Evolutionary conservation across 805 yeast species (phyloP).

Genomic region (Cyberlindnera japonica): DNA sequence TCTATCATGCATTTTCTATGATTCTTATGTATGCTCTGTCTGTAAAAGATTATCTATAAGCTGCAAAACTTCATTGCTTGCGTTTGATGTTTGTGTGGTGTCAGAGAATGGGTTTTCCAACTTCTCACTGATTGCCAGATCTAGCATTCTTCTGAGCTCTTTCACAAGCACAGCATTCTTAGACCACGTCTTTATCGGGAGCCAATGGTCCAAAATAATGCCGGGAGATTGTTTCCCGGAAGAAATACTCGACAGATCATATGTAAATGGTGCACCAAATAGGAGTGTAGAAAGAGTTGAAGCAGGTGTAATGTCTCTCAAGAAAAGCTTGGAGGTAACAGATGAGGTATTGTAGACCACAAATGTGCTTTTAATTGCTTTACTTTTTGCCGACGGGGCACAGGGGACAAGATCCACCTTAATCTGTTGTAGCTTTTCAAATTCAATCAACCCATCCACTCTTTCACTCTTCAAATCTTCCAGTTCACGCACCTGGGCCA

Average conservation of each 20-base stretch:
- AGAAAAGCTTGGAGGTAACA: conserved; percentile 61
- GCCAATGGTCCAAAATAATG: conserved; percentile 81
- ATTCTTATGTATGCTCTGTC: conserved; percentile 12
- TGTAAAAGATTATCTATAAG: conserved; percentile 34
- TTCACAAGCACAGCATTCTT: conserved; percentile 85
- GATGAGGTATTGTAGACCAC: conserved; percentile 58
- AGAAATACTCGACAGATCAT: conserved; percentile 44
- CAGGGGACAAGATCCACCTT: conserved; percentile 41
- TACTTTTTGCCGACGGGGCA: conserved; percentile 19
- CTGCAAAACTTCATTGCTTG: conserved; percentile 33
- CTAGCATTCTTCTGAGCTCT: conserved; percentile 61
- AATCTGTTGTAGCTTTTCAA: conserved; percentile 26
- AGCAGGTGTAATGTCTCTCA: conserved; percentile 79
- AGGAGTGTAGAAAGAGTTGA: conserved; percentile 67
- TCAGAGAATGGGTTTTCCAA: conserved; percentile 47
- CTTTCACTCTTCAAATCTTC: conserved; percentile 28
- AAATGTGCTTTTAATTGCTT: conserved; percentile 50
- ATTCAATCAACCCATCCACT: conserved; percentile 41
- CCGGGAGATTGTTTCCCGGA: conserved; percentile 68
- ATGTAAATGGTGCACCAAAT: conserved; percentile 72
- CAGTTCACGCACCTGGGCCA: conserved; percentile 23
- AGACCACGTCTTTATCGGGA: conserved; percentile 89
- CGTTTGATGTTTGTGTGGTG: conserved; percentile 12
- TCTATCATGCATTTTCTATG: not conserved
- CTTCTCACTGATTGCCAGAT: conserved; percentile 59